Conservation (phyloP, 257 asterid genomes). For the Cinchona pubescens region DNA sequence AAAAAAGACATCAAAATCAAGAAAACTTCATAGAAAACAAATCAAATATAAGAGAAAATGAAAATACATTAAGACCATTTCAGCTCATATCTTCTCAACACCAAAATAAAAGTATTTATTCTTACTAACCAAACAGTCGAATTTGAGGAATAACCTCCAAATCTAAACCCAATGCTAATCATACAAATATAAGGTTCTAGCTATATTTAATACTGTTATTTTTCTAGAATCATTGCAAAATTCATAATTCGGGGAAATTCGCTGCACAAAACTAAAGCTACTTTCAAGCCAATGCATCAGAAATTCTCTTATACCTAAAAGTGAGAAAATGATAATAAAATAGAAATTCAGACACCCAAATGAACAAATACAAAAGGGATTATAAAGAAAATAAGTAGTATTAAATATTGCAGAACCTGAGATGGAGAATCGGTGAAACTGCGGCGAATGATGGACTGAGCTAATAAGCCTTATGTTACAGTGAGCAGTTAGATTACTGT, state of each 20-base stretch:
- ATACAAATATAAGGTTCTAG: not conserved
- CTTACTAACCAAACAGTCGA: not conserved
- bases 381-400: not conserved
- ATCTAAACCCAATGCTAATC: conserved; percentile 10
- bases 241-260: too few species aligned
- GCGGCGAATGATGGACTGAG: not conserved
- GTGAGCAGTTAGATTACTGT: not conserved
- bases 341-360: conserved; percentile 2
- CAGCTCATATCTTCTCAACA: not conserved
- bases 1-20: not conserved
- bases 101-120: not conserved
- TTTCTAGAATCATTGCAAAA: not conserved
- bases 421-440: conserved; percentile 3
- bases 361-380: not conserved
- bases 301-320: too few species aligned
- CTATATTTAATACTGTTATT: too few species aligned
- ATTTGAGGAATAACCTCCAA: conserved; percentile 1
- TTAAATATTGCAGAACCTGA: conserved; percentile 8
- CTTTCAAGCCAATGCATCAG: not conserved
- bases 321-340: not conserved
- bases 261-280: not conserved
- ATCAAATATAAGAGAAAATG: not conserved
- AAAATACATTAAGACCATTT: not conserved
- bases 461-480: not conserved
- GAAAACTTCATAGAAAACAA: not conserved